Conservation (phyloP, 257 asterid species). For the Solanum virginianum region DNA sequence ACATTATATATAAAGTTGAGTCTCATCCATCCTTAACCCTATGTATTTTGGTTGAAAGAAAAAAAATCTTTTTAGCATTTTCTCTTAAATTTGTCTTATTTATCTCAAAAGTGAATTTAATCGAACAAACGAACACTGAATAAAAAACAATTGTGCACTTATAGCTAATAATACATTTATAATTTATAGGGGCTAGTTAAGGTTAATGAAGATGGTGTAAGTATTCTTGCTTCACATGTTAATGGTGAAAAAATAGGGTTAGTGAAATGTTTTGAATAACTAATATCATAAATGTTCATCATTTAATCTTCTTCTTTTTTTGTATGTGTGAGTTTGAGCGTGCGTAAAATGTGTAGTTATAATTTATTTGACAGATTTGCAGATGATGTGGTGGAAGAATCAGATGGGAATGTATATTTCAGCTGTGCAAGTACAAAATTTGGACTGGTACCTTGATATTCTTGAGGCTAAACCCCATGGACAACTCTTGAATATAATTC, state of each 20-base stretch:
- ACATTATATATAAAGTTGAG: no score
- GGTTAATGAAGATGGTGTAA: conserved; percentile 45
- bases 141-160: no score
- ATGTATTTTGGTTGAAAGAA: no score
- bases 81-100: no score
- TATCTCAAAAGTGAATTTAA: no score
- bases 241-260: conserved; percentile 40
- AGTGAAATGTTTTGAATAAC: not conserved
- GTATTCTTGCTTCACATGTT: conserved; percentile 36
- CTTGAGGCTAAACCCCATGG: conserved; percentile 49
- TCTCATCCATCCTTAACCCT: no score
- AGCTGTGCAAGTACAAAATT: conserved; percentile 46
- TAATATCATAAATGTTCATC: no score
- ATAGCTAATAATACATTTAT: not conserved
- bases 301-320: no score
- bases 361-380: conserved; percentile 25
- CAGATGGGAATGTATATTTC: conserved; percentile 51
- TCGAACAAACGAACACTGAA: no score
- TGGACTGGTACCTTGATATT: conserved; percentile 32
- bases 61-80: no score
- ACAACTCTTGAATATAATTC: conserved; percentile 45
- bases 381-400: conserved; percentile 54
- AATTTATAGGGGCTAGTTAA: conserved; percentile 42
- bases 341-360: not conserved
- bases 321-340: no score